phyloP scores from a whole-genome alignment of 2,329 filamentous ascomycete genomes.

The Exophiala oligosperma region DNA sequence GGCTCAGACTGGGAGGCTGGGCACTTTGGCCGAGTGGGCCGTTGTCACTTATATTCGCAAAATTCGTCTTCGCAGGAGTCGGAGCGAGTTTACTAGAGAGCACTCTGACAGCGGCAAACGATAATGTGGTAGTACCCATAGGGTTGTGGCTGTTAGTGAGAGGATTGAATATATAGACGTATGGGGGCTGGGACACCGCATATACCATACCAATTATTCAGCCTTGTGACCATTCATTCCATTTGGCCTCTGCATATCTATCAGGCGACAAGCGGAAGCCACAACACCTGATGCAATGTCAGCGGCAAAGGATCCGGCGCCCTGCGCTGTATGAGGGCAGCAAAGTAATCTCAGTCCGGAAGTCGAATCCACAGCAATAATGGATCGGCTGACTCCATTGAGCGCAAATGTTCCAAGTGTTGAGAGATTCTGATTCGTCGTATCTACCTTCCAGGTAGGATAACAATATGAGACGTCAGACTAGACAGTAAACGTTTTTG shows the following conservation, averaged over 20 bases:
- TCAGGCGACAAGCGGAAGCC: neutral
- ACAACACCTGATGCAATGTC: neutral
- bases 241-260: neutral
- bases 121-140: conserved; percentile 95
- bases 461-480: too few relatives aligned
- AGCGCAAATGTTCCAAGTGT: too few relatives aligned
- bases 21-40: conserved; percentile 30
- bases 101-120: conserved; percentile 92
- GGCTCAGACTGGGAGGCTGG: conserved; percentile 78
- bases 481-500: too few relatives aligned
- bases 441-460: too few relatives aligned
- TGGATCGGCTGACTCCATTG: conserved; percentile 1
- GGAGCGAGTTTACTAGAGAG: conserved; percentile 91
- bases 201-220: neutral
- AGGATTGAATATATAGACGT: conserved; percentile 52
- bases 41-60: conserved; percentile 44
- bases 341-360: neutral
- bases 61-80: conserved; percentile 70
- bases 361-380: neutral
- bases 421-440: neutral
- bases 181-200: neutral
- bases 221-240: neutral
- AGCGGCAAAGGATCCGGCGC: neutral
- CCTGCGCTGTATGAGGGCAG: neutral
- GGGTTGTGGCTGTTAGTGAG: conserved; percentile 90